phyloP scores from a whole-genome alignment of 2,329 filamentous ascomycete genomes.

The Fusarium sp. region DNA sequence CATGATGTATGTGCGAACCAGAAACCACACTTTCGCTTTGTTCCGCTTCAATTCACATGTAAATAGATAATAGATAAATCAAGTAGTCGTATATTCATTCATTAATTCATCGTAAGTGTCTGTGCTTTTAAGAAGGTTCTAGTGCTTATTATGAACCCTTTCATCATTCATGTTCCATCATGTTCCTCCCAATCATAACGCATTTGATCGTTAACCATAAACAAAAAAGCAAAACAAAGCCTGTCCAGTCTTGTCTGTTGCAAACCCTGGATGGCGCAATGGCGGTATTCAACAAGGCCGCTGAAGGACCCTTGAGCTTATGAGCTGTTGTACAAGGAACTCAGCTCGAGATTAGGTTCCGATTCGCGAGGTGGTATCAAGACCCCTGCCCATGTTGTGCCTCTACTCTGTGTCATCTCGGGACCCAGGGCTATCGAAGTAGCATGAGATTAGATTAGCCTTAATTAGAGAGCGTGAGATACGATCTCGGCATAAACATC shows the following conservation, averaged over 20 bases:
- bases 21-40: slow-evolving; percentile 1
- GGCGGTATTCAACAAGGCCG: neutral
- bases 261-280: neutral
- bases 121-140: neutral
- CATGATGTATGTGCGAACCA: slow-evolving; percentile 1
- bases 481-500: slow-evolving; percentile 93
- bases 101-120: slow-evolving; percentile 17
- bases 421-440: slow-evolving; percentile 3
- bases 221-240: neutral
- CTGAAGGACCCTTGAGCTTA: slow-evolving; percentile 1
- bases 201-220: slow-evolving; percentile 35
- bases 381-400: slow-evolving; percentile 28
- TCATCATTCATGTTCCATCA: slow-evolving; percentile 20
- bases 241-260: neutral
- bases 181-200: slow-evolving; percentile 23
- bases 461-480: slow-evolving; percentile 76
- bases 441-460: neutral
- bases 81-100: slow-evolving; percentile 39
- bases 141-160: neutral
- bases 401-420: neutral
- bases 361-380: slow-evolving; percentile 27
- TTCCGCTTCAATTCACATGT: slow-evolving; percentile 1
- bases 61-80: slow-evolving; percentile 34
- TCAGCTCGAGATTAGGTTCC: slow-evolving; percentile 24
- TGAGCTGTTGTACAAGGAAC: slow-evolving; percentile 5